Base-by-base conservation (phyloP, 2,329 filamentous ascomycete species). In the Penicillium thymicola region DNA sequence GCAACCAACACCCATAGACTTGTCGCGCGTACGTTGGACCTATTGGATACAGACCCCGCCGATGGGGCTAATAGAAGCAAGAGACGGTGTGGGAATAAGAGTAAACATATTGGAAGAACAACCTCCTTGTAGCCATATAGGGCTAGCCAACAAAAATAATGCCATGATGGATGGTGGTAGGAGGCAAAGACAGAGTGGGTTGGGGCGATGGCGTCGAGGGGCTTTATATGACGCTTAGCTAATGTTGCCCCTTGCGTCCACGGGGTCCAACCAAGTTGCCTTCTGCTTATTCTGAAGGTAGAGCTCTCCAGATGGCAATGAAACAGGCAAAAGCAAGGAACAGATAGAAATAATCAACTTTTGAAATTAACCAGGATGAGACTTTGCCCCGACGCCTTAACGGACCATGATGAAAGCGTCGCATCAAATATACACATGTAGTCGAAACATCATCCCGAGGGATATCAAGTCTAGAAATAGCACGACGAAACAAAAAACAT, bases 361-460 rank as follows among this genome's bases (percentile, higher is more conserved):
- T 65, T 65, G 52, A 61, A 59, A 63, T 61, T 55, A 65, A 61
- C 56, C 59, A 54, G 49, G 59, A 63, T 54, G 55, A 65, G 55
- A 63, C 54, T 58, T 65, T 61, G 63, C 66, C 69, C 65, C 64
- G 69, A 72, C 70, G 70, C 70, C 70, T 62, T 63, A 64, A 59
- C 61, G 65, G 65, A 69, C 63, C 68, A 66, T 69, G 62, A 65
- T 59, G 62, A 69, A 62, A 61, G 65, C 67, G 60, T 67, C 62
- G 64, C 65, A 67, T 68, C 69, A 69, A 69, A 71, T 69, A 65
- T 71, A 71, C 68, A 72, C 67, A 72, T 70, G 60, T 60, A 59
- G 59, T 62, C 58, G 54, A 62, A 61, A 59, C 55, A 58, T 58
- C 55, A 60, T 65, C 64, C 66, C 65, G 54, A 61, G 67, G 69